Conservation (phyloP, 306 rosid species). For the Quercus suber region DNA sequence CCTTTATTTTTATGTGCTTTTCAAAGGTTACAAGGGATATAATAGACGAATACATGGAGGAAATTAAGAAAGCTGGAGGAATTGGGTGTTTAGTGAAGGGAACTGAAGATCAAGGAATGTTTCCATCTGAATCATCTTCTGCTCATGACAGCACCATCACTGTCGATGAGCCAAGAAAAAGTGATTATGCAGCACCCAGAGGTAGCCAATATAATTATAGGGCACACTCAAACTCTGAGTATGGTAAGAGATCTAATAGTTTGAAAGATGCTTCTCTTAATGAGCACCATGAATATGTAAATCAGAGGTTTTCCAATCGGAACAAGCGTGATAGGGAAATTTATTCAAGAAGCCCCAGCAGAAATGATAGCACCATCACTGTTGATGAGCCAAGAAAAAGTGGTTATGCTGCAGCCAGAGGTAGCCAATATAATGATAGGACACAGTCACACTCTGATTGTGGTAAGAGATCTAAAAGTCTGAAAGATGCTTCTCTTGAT, state of each 20-base stretch:
- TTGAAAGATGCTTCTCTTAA: conserved; percentile 27
- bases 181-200: conserved; percentile 12
- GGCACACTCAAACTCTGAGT: conserved; percentile 30
- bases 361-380: conserved; percentile 21
- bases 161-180: conserved; percentile 33
- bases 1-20: conserved; percentile 4
- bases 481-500: conserved; percentile 27
- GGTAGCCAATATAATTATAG: conserved; percentile 32
- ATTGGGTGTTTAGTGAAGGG: conserved; percentile 56
- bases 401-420: conserved; percentile 14
- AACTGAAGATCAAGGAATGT: conserved; percentile 33
- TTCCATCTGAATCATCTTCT: conserved; percentile 34
- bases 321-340: conserved; percentile 30
- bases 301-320: conserved; percentile 20
- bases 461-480: conserved; percentile 24
- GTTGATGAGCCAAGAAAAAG: conserved; percentile 33
- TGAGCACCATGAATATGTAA: conserved; percentile 25
- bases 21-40: conserved; percentile 74
- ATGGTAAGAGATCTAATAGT: conserved; percentile 24
- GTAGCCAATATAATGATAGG: conserved; percentile 33
- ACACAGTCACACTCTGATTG: conserved; percentile 28
- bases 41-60: conserved; percentile 83
- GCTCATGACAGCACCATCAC: conserved; percentile 26
- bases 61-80: conserved; percentile 70
- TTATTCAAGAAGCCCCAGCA: conserved; percentile 54